Conservation (phyloP, 768 basidiomycete species). For the Hypsizygus marmoreus region DNA sequence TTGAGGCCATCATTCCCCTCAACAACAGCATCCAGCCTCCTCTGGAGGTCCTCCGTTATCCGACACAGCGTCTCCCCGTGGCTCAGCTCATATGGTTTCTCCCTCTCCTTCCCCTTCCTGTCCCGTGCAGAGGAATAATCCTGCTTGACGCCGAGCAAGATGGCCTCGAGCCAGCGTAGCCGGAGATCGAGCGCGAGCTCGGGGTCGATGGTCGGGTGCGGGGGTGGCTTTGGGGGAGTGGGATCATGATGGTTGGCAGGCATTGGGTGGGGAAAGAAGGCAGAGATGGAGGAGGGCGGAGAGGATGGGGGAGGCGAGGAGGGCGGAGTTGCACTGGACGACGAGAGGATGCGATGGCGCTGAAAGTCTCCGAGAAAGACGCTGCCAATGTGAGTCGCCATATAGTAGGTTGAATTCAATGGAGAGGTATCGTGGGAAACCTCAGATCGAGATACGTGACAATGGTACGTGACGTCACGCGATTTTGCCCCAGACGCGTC, state of each 20-base stretch:
- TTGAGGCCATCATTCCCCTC: constrained; percentile 71
- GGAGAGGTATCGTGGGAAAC: too few relatives aligned
- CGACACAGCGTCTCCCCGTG: constrained; percentile 58
- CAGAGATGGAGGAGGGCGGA: constrained; percentile 38
- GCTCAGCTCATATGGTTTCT: constrained; percentile 37
- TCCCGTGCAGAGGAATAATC: constrained; percentile 37
- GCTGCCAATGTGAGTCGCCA: constrained; percentile 63
- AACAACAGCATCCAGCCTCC: constrained; percentile 55
- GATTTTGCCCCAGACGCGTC: constrained; percentile 18
- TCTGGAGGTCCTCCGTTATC: constrained; percentile 63
- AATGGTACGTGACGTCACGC: constrained; percentile 17
- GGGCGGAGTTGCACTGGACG: constrained; percentile 33
- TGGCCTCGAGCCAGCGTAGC: constrained; percentile 77
- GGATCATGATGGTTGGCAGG: constrained; percentile 8
- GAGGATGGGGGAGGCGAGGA: constrained; percentile 44
- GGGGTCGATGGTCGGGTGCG: constrained; percentile 52
- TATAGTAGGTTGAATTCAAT: too few relatives aligned
- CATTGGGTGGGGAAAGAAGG: constrained; percentile 29
- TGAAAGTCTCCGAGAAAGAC: constrained; percentile 81
- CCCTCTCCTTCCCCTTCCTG: constrained; percentile 40
- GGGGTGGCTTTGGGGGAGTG: constrained; percentile 20
- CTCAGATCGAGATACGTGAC: too few relatives aligned
- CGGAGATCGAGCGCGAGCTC: constrained; percentile 72
- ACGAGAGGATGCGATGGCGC: constrained; percentile 58
- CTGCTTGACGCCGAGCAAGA: constrained; percentile 65